These are phyloP conservation scores for Carex myosuroides DNA, from an alignment of 176 grass and related monocot species.

Conservation along the genomic window DNA sequence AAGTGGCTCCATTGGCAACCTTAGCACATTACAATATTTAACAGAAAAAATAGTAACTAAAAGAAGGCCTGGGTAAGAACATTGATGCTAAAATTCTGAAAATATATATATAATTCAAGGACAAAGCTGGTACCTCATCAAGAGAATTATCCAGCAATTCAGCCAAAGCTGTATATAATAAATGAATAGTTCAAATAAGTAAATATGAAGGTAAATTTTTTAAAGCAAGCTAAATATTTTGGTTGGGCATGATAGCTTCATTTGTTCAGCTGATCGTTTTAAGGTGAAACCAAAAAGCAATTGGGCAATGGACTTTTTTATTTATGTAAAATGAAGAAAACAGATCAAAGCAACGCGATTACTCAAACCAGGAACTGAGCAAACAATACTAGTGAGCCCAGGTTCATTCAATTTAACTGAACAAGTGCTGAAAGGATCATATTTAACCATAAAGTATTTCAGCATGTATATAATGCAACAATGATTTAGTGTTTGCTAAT, in stretches of 20 bases:
- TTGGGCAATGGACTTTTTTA: background rate
- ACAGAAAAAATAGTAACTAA: background rate
- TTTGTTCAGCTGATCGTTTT: background rate
- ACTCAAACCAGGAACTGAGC: background rate
- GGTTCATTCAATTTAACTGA: background rate
- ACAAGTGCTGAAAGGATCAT: background rate
- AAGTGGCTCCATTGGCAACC: slow-evolving; percentile 89
- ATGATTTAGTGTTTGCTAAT: background rate
- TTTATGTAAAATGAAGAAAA: background rate
- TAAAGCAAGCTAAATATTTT: background rate
- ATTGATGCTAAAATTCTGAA: background rate
- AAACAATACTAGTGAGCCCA: background rate
- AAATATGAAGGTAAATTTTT: background rate
- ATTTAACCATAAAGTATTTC: background rate
- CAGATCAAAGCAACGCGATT: background rate
- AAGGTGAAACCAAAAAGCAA: background rate
- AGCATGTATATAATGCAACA: background rate
- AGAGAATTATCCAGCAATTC: slow-evolving; percentile 95
- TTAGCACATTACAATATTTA: slow-evolving; percentile 22
- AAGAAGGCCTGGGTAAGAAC: background rate
- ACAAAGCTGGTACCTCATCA: slow-evolving; percentile 58
- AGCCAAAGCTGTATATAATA: slow-evolving; percentile 68
- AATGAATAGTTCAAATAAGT: slow-evolving; percentile 27
- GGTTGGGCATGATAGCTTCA: background rate
- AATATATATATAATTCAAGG: background rate